Percentiles rank a stretch among this genome's conserved stretches.
Evolutionary conservation across 2,329 filamentous ascomycete genomes (phyloP).

Genomic region (Cladobotryum mycophilum): DNA sequence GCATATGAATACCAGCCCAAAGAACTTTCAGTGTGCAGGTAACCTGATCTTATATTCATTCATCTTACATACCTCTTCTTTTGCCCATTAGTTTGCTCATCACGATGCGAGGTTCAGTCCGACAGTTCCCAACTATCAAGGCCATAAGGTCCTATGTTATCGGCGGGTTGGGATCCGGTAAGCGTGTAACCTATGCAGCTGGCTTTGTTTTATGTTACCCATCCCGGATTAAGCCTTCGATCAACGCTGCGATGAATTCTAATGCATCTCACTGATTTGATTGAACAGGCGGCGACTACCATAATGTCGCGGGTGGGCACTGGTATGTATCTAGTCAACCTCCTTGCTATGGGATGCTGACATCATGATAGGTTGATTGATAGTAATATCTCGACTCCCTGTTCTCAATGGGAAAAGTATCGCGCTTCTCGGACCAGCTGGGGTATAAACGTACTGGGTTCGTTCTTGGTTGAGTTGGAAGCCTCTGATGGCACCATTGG

Average conservation of each 20-base stretch:
- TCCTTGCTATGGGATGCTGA: background rate
- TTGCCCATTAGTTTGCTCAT: background rate
- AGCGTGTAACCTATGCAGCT: background rate
- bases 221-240: background rate
- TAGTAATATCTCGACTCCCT: conserved; percentile 85
- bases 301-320: conserved; percentile 76
- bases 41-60: background rate
- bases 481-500: conserved; percentile 86
- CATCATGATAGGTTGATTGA: conserved; percentile 69
- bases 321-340: conserved; percentile 38
- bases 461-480: conserved; percentile 86
- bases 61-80: background rate
- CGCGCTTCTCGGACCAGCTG: conserved; percentile 82
- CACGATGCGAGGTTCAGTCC: conserved; percentile 41
- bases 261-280: background rate
- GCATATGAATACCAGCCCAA: no score
- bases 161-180: conserved; percentile 27
- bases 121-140: conserved; percentile 68
- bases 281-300: conserved; percentile 68
- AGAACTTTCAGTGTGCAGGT: background rate
- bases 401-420: conserved; percentile 84
- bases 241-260: background rate
- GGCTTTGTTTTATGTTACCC: background rate
- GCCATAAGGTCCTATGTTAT: conserved; percentile 51
- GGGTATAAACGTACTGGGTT: conserved; percentile 93